These are phyloP conservation scores for Rhizopogon rudus DNA, from an alignment of 768 basidiomycete species.

Conservation along the genomic window DNA sequence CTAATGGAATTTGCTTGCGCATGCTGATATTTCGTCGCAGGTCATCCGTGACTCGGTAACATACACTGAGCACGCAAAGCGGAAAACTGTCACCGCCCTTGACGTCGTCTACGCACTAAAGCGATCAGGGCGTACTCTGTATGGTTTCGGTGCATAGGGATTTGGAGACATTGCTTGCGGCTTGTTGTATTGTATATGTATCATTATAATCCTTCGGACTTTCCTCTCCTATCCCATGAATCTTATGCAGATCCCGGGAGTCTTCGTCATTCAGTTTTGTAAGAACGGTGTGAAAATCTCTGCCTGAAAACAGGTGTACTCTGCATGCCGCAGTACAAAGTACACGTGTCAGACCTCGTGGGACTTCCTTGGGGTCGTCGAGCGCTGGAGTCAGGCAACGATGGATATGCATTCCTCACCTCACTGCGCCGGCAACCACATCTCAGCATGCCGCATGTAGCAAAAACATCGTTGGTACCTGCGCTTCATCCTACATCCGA, in stretches of 20 bases:
- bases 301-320: no score
- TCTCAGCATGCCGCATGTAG: no score
- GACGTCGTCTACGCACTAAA: slow-evolving; percentile 89
- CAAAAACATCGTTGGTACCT: no score
- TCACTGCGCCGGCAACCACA: no score
- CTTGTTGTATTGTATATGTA: slow-evolving; percentile 23
- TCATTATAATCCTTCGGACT: slow-evolving; percentile 16
- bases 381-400: no score
- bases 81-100: slow-evolving; percentile 92
- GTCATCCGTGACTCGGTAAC: slow-evolving; percentile 96
- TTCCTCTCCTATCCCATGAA: not conserved
- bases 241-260: no score
- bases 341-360: no score
- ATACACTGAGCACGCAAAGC: slow-evolving; percentile 97
- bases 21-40: slow-evolving; percentile 28
- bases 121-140: slow-evolving; percentile 78
- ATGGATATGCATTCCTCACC: no score
- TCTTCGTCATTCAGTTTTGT: no score
- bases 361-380: no score
- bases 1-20: not conserved
- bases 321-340: no score
- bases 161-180: not conserved
- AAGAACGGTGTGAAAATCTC: no score
- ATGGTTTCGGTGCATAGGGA: slow-evolving; percentile 18
- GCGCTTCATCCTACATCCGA: not conserved